These are phyloP conservation scores for Ganoderma leucocontextum DNA, from an alignment of 1,284 basidiomycete species.

Conservation along the genomic window DNA sequence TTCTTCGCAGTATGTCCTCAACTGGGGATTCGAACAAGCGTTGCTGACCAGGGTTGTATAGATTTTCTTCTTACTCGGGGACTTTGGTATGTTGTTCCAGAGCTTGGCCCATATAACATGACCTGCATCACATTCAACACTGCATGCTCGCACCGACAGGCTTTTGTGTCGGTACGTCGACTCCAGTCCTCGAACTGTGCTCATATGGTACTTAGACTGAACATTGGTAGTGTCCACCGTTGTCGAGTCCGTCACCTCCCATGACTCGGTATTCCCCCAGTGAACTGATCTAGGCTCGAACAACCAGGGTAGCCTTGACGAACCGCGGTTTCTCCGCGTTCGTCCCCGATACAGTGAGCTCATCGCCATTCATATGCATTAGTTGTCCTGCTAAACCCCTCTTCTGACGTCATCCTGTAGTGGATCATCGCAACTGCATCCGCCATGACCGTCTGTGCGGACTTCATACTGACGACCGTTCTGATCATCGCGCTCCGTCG, in stretches of 20 bases:
- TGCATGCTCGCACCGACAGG: neutral
- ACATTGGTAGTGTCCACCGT: neutral
- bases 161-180: neutral
- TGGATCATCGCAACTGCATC: conserved; percentile 1
- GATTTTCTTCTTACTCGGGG: neutral
- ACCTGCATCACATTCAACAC: neutral
- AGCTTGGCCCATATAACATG: neutral
- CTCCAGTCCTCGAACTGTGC: neutral
- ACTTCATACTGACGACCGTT: conserved; percentile 2
- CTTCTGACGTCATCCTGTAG: neutral
- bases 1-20: neutral
- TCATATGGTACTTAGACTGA: neutral
- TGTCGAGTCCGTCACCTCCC: neutral
- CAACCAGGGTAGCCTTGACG: neutral
- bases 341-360: neutral
- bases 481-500: conserved; percentile 2
- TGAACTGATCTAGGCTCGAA: neutral
- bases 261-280: neutral
- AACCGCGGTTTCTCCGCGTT: conserved; percentile 1
- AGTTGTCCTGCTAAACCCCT: neutral
- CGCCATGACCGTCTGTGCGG: conserved; percentile 1
- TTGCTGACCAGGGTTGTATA: neutral
- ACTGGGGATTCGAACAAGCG: neutral
- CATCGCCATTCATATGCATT: neutral
- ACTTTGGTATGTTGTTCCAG: neutral